Percentiles rank a stretch among this genome's conserved stretches.
Evolutionary conservation across 78 protist species (phyloP).

Genomic region (Guillardia theta): DNA sequence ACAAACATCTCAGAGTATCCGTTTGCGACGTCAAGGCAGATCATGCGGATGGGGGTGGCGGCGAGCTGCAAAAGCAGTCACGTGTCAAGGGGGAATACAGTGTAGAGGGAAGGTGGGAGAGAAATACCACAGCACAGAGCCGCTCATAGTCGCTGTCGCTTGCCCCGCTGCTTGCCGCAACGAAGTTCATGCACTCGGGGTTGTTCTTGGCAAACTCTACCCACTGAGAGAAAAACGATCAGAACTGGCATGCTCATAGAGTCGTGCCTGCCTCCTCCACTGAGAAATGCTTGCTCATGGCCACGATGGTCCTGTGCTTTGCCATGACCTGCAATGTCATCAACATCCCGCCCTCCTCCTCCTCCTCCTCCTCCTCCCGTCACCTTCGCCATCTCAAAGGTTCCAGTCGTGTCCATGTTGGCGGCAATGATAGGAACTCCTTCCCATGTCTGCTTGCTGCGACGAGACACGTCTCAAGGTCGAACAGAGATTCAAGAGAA

Average conservation of each 20-base stretch:
- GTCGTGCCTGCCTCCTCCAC: no score
- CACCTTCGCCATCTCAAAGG: slow-evolving; percentile 61
- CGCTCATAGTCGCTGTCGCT: no score
- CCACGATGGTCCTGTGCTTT: slow-evolving; percentile 14
- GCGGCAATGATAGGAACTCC: slow-evolving; percentile 72
- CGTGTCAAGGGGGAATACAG: not conserved
- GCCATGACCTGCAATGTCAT: slow-evolving; percentile 21
- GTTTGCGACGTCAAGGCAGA: slow-evolving; percentile 69
- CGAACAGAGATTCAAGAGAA: not conserved
- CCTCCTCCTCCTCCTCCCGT: not conserved
- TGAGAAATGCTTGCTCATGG: slow-evolving; percentile 44
- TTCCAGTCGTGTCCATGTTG: slow-evolving; percentile 79
- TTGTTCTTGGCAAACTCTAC: slow-evolving; percentile 29
- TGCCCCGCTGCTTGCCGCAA: not conserved
- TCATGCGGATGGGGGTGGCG: not conserved
- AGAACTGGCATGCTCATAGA: no score
- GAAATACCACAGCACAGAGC: no score
- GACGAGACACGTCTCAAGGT: not conserved
- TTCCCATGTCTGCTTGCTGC: not conserved
- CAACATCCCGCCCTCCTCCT: not conserved
- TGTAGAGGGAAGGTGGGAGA: not conserved
- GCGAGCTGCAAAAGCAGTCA: not conserved
- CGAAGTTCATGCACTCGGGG: not conserved
- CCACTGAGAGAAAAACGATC: no score
- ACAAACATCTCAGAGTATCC: slow-evolving; percentile 54